These are phyloP conservation scores for Bacterosira constricta DNA, from an alignment of 108 stramenopile genomes.

Conservation along the genomic window DNA sequence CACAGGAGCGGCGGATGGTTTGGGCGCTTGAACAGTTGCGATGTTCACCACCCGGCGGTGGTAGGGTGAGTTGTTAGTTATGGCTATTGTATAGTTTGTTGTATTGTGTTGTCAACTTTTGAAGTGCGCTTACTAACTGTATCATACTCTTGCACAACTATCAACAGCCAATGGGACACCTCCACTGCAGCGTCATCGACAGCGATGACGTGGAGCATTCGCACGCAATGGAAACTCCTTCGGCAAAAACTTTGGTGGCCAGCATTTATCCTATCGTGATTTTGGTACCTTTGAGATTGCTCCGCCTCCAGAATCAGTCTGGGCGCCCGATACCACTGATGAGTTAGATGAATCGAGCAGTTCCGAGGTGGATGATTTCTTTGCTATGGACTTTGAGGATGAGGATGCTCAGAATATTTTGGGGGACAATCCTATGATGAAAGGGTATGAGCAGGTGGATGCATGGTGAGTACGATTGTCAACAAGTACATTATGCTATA, in stretches of 20 bases:
- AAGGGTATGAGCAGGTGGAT: constrained; percentile 87
- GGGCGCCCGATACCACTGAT: constrained; percentile 48
- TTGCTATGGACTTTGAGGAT: constrained; percentile 61
- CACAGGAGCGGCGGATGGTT: no score
- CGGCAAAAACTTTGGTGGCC: constrained; percentile 79
- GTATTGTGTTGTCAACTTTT: no score
- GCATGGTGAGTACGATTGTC: constrained; percentile 65
- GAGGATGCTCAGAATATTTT: constrained; percentile 55
- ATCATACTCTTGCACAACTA: no score
- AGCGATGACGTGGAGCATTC: constrained; percentile 84
- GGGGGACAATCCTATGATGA: constrained; percentile 76
- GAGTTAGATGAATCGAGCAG: constrained; percentile 38
- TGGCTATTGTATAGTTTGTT: no score
- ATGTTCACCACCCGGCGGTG: no score
- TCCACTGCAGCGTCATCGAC: constrained; percentile 89
- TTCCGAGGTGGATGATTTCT: constrained; percentile 50
- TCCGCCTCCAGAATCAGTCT: constrained; percentile 75
- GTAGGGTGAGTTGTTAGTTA: constrained; percentile 20
- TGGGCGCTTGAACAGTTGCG: no score
- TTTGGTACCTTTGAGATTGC: constrained; percentile 86
- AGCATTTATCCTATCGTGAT: constrained; percentile 69
- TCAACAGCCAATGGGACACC: constrained; percentile 67
- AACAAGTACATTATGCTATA: neutral
- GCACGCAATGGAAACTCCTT: constrained; percentile 84
- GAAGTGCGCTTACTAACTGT: no score